Conservation (phyloP, 192 early-diverging fungal species). For the Entomortierella lignicola region DNA sequence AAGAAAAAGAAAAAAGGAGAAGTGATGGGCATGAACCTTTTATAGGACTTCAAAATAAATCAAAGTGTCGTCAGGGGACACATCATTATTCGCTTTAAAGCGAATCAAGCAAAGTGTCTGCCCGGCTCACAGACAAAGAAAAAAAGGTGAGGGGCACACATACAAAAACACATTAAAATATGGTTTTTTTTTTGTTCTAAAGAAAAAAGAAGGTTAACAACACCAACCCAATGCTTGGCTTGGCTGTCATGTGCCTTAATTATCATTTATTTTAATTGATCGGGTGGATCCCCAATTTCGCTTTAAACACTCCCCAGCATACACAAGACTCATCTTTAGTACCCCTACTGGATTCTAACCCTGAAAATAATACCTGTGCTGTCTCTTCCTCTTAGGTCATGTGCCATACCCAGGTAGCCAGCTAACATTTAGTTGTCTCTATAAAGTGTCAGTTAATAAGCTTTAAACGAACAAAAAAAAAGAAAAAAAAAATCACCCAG, state of each 20-base stretch:
- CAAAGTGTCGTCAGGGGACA: neutral
- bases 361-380: neutral
- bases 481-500: too few species aligned
- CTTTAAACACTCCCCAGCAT: neutral
- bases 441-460: neutral
- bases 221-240: too few species aligned
- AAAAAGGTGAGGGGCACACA: neutral
- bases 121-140: neutral
- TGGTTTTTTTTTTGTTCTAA: neutral
- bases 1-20: neutral
- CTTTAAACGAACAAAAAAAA: too few species aligned
- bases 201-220: neutral
- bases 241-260: too few species aligned
- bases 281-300: too few species aligned
- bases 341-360: neutral
- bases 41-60: neutral
- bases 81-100: conserved; percentile 1
- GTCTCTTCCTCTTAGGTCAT: neutral
- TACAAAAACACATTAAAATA: neutral
- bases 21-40: neutral
- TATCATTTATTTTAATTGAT: too few species aligned
- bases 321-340: neutral
- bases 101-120: conserved; percentile 4
- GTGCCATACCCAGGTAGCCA: too few species aligned
- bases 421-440: neutral